A percentile compares a stretch with the other conserved stretches of the same genome.
These are phyloP conservation scores for thale cress (Arabidopsis thaliana) DNA, from an alignment of 345 rosid species.

Conservation along the genomic window TAIR10.1 NC_003071.7:854001-854500, in stretches of 20 bases:
- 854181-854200: slow-evolving; percentile 31
- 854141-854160: slow-evolving; percentile 55
- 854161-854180: slow-evolving; percentile 59
- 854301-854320: slow-evolving; percentile 37
- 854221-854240: slow-evolving; percentile 21
- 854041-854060: slow-evolving; percentile 70
- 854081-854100: slow-evolving; percentile 68
- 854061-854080: slow-evolving; percentile 62
- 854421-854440: slow-evolving; percentile 2
- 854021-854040: slow-evolving; percentile 51
- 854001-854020: slow-evolving; percentile 56
- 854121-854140: slow-evolving; percentile 64
- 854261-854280: slow-evolving; percentile 29
- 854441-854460: neutral
- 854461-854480: neutral
- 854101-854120: slow-evolving; percentile 49
- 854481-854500: neutral
- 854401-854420: slow-evolving; percentile 17
- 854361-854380: slow-evolving; percentile 13
- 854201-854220: slow-evolving; percentile 35
- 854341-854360: slow-evolving; percentile 31
- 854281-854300: slow-evolving; percentile 21
- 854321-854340: slow-evolving; percentile 2
- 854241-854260: slow-evolving; percentile 29
- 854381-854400: slow-evolving; percentile 20